Conservation (phyloP, 1,139 yeast genomes). For the Zhuliangozyma blackwelliae region DNA sequence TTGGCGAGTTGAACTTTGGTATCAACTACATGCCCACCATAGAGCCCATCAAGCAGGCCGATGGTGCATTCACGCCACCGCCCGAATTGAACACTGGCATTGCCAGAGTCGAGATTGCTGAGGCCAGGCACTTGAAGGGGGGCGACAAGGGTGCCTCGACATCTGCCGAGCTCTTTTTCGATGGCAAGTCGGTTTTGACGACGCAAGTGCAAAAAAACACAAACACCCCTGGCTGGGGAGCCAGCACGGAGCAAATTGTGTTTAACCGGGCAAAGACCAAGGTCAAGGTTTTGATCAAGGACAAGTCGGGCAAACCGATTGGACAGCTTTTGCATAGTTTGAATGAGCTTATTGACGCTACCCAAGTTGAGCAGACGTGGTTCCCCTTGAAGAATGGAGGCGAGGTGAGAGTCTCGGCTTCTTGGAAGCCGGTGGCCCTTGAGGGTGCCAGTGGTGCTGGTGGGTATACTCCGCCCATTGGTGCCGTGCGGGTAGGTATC, state of each 20-base stretch:
- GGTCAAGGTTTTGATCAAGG: conserved; percentile 63
- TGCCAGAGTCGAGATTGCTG: conserved; percentile 52
- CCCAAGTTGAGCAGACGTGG: conserved; percentile 75
- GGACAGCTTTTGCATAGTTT: conserved; percentile 64
- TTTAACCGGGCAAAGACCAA: conserved; percentile 68
- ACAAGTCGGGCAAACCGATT: conserved; percentile 50
- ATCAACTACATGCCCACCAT: conserved; percentile 75
- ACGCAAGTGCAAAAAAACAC: conserved; percentile 59
- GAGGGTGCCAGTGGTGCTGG: conserved; percentile 62
- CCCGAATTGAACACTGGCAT: conserved; percentile 95
- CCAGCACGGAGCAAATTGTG: conserved; percentile 65
- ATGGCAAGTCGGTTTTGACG: conserved; percentile 54
- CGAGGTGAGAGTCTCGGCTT: conserved; percentile 61
- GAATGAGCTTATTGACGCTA: conserved; percentile 69
- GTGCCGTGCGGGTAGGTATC: conserved; percentile 75
- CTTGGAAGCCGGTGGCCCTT: conserved; percentile 85
- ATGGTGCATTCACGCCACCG: conserved; percentile 82
- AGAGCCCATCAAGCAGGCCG: conserved; percentile 70
- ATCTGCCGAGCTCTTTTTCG: conserved; percentile 65
- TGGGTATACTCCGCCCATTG: conserved; percentile 89
- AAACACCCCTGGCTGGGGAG: conserved; percentile 66
- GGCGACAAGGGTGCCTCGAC: conserved; percentile 51
- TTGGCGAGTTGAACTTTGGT: conserved; percentile 70
- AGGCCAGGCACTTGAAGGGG: conserved; percentile 48
- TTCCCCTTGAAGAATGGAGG: conserved; percentile 69